Evolutionary conservation across 331 rosid genomes (phyloP), one percentile per base, ranked within the genome.

Genomic region (Cydonia oblonga): DNA sequence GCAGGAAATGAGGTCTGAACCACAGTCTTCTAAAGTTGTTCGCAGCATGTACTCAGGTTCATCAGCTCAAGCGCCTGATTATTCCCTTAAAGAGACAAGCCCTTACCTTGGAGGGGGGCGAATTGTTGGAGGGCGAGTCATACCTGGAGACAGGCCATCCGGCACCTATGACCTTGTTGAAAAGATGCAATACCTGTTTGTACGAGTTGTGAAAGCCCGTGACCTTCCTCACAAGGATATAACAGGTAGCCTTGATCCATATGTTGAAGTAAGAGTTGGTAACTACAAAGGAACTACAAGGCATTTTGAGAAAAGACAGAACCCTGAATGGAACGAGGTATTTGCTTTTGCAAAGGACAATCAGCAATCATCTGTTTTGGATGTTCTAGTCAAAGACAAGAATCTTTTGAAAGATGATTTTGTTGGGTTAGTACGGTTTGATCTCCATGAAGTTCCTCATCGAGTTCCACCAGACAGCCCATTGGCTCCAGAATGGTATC

Each of bases 401-500:
- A 84, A 90, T 75, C n/a, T 82, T 46, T 0, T 91, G 13, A 66
- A 68, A 22, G 98, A 93, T 80, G 88, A 85, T 53, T 78, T 73
- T 64, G 88, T 85, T 68, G 98, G 98, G 44, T 66, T 64, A 53
- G 80, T 85, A 66, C 78, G 62, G 71, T 80, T 91, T 70, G 90
- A 89, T 60, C 92, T 87, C 53, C 61, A 76, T 64, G 97, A 89
- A 33, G 81, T 91, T 76, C 98, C 96, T 40, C 70, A 46, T 2
- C 86, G 97, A 26, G 85, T 81, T 80, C 98, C 97, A 57, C 92
- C 98, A 0, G 90, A 95, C 68, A 95, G 97, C 81, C 98, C 98
- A 7, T 78, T 95, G 96, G 98, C 98, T 78, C 91, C 98, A 1
- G 96, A 93, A 73, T 93, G 98, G 98, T 85, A 95, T 75, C 73